Evolutionary conservation across 164 flowering plant genomes (phyloP).

Genomic region (Amborella trichopoda): DNA sequence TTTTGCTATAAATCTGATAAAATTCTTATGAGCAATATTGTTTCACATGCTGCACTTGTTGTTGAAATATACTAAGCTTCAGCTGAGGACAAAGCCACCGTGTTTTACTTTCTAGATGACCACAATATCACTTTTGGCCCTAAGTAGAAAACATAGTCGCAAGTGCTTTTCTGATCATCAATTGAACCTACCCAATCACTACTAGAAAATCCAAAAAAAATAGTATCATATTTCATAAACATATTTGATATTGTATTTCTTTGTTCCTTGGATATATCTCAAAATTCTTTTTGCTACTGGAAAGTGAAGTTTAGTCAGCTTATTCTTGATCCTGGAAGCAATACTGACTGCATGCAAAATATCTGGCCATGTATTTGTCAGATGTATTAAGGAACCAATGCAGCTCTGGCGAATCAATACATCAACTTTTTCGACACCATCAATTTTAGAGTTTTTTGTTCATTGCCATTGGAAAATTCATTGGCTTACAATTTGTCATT

Average conservation of each 20-base stretch:
- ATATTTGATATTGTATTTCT: too few relatives aligned
- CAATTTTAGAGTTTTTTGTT: constrained; percentile 1
- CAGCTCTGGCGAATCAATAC: neutral
- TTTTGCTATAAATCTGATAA: too few relatives aligned
- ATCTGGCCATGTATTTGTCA: constrained; percentile 1
- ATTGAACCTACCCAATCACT: constrained; percentile 1
- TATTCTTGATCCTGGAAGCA: neutral
- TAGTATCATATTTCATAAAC: neutral
- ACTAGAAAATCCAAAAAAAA: neutral
- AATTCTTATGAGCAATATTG: constrained; percentile 1
- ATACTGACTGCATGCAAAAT: constrained; percentile 1
- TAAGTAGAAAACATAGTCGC: neutral
- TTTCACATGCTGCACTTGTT: neutral
- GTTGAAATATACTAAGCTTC: neutral
- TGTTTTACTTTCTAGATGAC: constrained; percentile 2
- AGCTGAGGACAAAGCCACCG: neutral
- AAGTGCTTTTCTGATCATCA: too few relatives aligned
- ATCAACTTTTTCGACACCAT: constrained; percentile 4
- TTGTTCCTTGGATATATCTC: too few relatives aligned
- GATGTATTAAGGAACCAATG: constrained; percentile 3
- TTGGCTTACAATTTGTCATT: constrained; percentile 2
- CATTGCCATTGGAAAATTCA: too few relatives aligned
- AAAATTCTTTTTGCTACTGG: too few relatives aligned
- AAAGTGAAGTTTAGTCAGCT: neutral
- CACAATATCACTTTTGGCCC: too few relatives aligned